Evolutionary conservation across 2,329 filamentous ascomycete species (phyloP).

Genomic region (Colletotrichum camelliae): DNA sequence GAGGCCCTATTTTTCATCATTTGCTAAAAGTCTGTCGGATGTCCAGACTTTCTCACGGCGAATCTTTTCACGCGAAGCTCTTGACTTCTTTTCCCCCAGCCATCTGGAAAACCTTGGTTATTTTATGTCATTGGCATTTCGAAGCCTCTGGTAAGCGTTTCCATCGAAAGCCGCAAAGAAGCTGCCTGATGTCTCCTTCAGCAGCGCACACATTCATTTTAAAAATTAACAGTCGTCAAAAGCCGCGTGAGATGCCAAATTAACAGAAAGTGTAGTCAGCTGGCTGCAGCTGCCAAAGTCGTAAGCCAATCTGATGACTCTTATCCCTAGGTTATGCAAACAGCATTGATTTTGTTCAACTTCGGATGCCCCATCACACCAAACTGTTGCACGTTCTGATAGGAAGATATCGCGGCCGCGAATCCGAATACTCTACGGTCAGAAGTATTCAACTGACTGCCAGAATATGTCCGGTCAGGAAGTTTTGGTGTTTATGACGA

Average conservation of each 20-base stretch:
- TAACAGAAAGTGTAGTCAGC: background rate
- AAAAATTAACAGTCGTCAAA: fast-evolving
- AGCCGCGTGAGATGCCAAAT: background rate
- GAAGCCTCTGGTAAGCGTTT: background rate
- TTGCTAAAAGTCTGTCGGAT: background rate
- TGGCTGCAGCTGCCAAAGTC: background rate
- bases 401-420: too few species aligned
- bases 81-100: background rate
- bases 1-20: background rate
- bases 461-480: too few species aligned
- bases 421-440: too few species aligned
- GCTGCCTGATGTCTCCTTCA: background rate
- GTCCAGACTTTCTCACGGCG: background rate
- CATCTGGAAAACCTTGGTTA: background rate
- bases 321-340: too few species aligned
- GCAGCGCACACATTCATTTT: background rate
- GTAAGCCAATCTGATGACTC: background rate
- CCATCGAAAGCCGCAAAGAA: background rate
- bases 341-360: too few species aligned
- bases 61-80: fast-evolving
- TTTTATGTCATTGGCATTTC: background rate
- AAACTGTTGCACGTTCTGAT: too few species aligned
- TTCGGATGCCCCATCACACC: too few species aligned
- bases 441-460: too few species aligned
- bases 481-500: background rate